Conservation (phyloP, 768 basidiomycete genomes). For the Cytidiella melzeri region DNA sequence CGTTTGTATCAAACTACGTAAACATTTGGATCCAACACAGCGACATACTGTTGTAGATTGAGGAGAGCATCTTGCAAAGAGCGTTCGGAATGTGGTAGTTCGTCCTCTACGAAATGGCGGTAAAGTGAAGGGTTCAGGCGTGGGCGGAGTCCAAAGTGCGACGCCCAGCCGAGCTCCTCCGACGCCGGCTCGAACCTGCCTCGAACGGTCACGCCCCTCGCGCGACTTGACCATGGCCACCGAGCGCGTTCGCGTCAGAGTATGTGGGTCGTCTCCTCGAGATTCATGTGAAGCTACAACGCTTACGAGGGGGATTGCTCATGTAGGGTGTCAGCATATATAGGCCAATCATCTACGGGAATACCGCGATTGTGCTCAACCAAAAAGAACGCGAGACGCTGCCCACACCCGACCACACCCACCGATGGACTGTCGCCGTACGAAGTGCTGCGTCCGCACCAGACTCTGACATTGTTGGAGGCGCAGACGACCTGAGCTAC, state of each 20-base stretch:
- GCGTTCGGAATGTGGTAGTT: slow-evolving; percentile 15
- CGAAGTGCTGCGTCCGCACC: slow-evolving; percentile 77
- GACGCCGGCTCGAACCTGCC: slow-evolving; percentile 31
- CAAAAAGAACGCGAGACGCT: slow-evolving; percentile 59
- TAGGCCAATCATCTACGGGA: slow-evolving; percentile 93
- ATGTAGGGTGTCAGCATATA: slow-evolving; percentile 77
- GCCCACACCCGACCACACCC: slow-evolving; percentile 72
- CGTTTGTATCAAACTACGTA: not conserved
- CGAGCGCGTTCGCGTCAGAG: slow-evolving; percentile 77
- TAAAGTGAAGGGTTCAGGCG: slow-evolving; percentile 18
- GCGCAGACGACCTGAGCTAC: slow-evolving; percentile 83
- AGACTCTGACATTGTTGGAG: slow-evolving; percentile 75
- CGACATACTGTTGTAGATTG: slow-evolving; percentile 59
- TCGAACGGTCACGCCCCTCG: slow-evolving; percentile 25
- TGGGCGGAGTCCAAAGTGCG: slow-evolving; percentile 32
- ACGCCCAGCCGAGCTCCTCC: slow-evolving; percentile 17
- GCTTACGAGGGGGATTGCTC: not conserved
- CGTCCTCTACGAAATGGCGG: slow-evolving; percentile 6
- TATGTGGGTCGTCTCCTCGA: slow-evolving; percentile 34
- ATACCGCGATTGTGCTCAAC: slow-evolving; percentile 77
- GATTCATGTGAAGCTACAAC: slow-evolving; percentile 4
- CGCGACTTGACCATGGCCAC: slow-evolving; percentile 40
- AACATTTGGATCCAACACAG: slow-evolving; percentile 27
- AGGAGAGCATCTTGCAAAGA: slow-evolving; percentile 43
- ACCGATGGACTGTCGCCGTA: slow-evolving; percentile 94